Evolutionary conservation across 345 rosid species (phyloP).

Genomic region (Camelina neglecta): DNA sequence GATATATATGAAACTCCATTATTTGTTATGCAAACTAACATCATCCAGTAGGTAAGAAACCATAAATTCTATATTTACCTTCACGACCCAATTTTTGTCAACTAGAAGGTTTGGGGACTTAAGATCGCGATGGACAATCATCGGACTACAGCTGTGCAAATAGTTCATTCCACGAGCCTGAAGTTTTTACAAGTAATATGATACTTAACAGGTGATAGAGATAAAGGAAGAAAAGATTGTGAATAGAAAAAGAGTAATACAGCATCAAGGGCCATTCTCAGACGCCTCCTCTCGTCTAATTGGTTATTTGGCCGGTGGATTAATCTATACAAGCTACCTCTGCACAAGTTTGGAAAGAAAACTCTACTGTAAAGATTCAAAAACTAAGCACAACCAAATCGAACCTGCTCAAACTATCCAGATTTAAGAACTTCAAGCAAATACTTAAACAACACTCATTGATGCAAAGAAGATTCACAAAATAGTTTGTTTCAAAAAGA

Average conservation of each 20-base stretch:
- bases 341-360: conserved; percentile 50
- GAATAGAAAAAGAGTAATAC: conserved; percentile 52
- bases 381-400: conserved; percentile 1
- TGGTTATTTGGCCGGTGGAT: conserved; percentile 92
- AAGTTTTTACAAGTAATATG: conserved; percentile 29
- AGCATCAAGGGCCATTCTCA: conserved; percentile 96
- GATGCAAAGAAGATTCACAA: conserved; percentile 1
- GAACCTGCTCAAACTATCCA: conserved; percentile 10
- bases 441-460: background rate
- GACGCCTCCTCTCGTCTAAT: conserved; percentile 88
- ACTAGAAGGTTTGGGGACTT: conserved; percentile 97
- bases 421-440: background rate
- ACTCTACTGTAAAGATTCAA: conserved; percentile 11
- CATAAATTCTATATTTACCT: conserved; percentile 49
- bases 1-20: conserved; percentile 4
- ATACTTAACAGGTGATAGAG: conserved; percentile 18
- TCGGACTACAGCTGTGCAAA: conserved; percentile 84
- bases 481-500: background rate
- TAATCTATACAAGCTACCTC: conserved; percentile 96
- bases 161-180: conserved; percentile 99
- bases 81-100: conserved; percentile 95
- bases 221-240: background rate
- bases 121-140: conserved; percentile 91
- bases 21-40: conserved; percentile 6
- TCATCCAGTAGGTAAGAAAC: conserved; percentile 12